Evolutionary conservation across 257 asterid genomes (phyloP), one percentile per base, ranked within the genome.

Genomic region (Mentha longifolia): DNA sequence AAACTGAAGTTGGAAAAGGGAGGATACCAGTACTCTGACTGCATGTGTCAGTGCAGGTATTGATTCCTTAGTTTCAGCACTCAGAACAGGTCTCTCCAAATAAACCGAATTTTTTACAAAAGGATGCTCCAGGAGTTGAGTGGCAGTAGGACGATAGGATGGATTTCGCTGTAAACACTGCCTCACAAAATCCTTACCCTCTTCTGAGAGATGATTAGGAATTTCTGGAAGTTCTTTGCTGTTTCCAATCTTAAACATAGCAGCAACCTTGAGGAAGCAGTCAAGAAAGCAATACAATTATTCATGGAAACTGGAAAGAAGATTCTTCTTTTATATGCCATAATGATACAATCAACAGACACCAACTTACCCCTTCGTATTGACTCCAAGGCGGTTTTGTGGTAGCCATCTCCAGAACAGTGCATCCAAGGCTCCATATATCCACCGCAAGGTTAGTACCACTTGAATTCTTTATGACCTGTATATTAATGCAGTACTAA

Each of bases 371-470:
- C 88, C 87, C 90, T 83, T 84, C 95, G 49, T 79, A 84, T 57
- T 89, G 87, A 78, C 87, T 73, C 85, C 94, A 87, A 55, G 89
- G 92, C 50, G 92, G 87, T 77, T 88, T 81, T 54, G 91, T 56
- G n/a, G 95, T 81, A 65, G 89, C 90, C 96, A 90, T 90, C 79
- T 90, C 92, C 64, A 88, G 59, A 72, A 86, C 79, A 28, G 92
- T 82, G 81, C 96, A 90, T 11, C 92, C 95, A 19, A 87, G 88
- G 85, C 96, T 88, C 95, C 95, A 90, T 71, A 87, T 77, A 78
- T 90, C 96, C 72, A 82, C 92, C n/a, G 88, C 85, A 12, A 87
- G 81, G 79, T 67, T 83, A 77, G 75, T 75, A 67, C 85, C 81
- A 49, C 79, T 70, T 15, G 85, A 57, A 72, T 84, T 84, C 58